Conservation (phyloP, 306 rosid species). For the Luffa acutangula region DNA sequence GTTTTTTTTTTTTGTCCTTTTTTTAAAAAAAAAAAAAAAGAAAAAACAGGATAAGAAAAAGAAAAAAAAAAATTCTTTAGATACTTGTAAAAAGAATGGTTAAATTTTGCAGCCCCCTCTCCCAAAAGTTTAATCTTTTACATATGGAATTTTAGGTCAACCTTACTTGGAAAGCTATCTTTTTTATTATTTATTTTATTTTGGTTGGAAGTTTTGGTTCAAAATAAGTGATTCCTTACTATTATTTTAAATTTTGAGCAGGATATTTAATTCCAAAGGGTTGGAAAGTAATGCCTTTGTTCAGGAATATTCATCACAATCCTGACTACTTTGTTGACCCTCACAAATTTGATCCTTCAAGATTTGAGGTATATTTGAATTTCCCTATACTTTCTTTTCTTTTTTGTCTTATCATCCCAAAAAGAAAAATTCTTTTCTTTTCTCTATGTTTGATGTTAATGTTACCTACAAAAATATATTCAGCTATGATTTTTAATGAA, state of each 20-base stretch:
- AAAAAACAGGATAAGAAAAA: too few species aligned
- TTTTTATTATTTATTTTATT: too few species aligned
- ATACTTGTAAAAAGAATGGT: too few species aligned
- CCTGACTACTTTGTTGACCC: slow-evolving; percentile 67
- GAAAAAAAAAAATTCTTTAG: too few species aligned
- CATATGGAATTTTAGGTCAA: not conserved
- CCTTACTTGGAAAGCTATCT: not conserved
- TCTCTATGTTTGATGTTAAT: not conserved
- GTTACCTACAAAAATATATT: not conserved
- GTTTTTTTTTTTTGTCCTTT: too few species aligned
- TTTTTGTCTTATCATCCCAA: not conserved
- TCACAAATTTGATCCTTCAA: slow-evolving; percentile 66
- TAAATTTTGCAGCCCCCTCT: too few species aligned
- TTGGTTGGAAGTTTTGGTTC: not conserved
- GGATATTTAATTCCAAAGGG: slow-evolving; percentile 89
- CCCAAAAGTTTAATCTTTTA: too few species aligned
- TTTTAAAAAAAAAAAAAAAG: too few species aligned
- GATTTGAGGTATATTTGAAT: slow-evolving; percentile 66
- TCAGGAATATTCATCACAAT: slow-evolving; percentile 85
- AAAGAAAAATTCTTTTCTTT: not conserved
- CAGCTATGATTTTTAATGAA: not conserved
- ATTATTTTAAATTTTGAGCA: slow-evolving; percentile 13
- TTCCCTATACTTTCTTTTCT: not conserved
- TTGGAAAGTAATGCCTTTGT: slow-evolving; percentile 95
- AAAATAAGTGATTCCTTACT: not conserved